Base-by-base conservation (phyloP, 495 filamentous ascomycete species). In the Talaromyces thailandensis region DNA sequence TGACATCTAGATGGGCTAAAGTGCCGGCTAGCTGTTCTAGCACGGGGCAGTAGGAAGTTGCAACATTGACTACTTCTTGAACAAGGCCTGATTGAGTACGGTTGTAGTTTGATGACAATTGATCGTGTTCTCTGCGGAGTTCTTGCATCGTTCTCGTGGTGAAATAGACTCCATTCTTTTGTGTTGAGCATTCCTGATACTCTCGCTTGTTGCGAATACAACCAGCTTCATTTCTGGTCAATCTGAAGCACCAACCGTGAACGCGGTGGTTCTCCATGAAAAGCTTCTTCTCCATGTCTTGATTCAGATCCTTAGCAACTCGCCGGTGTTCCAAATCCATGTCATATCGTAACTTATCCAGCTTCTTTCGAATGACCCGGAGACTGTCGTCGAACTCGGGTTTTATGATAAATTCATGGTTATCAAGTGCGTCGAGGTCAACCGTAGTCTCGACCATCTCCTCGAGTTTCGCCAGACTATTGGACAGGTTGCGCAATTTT, bases 361-460 rank as follows among this genome's bases (percentile, higher is more conserved):
- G 85, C 71, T 89, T 91, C 74, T 90, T 96, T 9, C 91, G 85
- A 68, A 99, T 93, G 32, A 91, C 86, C 24, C 89, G 86, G 14
- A 99, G 79, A 57, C 87, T 82, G 29, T 98, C 94, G 66, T 97
- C 95, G 63, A 97, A 99, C 68, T 98, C 95, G 1, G 94, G 92
- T 75, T 98, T 99, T 79, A 99, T 98, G 67, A 95, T 92, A 72
- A 93, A 99, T 73, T 99, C 94, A 69, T 99, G 94, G 69, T 94
- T 93, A 63, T 98, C 93, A 45, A 98, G 81, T 6, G 94, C 94
- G 59, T 95, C 91, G 0, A 99, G 85, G 67, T 99, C 94, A 58
- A 99, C 93, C 0, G 94, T 98, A 2, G 94, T 96, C 74, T 99
- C 94, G 12, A 99, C 95, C 91, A 99, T 96, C 69, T 99, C 94